phyloP scores from a whole-genome alignment of 176 grass and related monocot genomes.

The Cenchrus americanus region DNA sequence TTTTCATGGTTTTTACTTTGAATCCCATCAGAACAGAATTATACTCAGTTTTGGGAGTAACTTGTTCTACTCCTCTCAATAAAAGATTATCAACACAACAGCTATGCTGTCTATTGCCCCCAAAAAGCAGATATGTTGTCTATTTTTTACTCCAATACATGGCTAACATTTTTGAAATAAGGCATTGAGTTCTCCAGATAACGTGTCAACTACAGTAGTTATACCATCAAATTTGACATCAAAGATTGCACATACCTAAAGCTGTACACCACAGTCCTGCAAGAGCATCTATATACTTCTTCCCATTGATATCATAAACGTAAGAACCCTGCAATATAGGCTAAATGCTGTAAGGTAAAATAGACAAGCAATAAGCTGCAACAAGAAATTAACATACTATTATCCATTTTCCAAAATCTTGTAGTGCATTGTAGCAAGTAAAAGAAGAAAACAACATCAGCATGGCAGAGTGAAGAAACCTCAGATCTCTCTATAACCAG shows the following conservation, averaged over 20 bases:
- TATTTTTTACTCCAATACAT: background rate
- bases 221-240: background rate
- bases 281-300: slow-evolving; percentile 91
- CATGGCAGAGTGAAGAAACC: slow-evolving; percentile 49
- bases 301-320: slow-evolving; percentile 90
- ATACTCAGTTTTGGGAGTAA: background rate
- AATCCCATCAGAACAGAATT: background rate
- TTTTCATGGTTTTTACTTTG: background rate
- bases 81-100: background rate
- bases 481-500: slow-evolving; percentile 88
- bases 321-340: slow-evolving; percentile 69
- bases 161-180: background rate
- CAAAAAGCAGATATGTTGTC: background rate
- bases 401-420: background rate
- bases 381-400: background rate
- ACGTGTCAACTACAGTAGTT: background rate
- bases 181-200: background rate
- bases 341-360: background rate
- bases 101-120: background rate
- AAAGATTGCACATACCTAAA: slow-evolving; percentile 58
- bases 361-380: background rate
- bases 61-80: background rate
- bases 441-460: background rate
- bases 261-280: slow-evolving; percentile 94
- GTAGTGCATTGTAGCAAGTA: background rate